Percentiles rank a stretch among this genome's conserved stretches.
Evolutionary conservation across 2,329 filamentous ascomycete species (phyloP).

Genomic region (Fusarium camptoceras): DNA sequence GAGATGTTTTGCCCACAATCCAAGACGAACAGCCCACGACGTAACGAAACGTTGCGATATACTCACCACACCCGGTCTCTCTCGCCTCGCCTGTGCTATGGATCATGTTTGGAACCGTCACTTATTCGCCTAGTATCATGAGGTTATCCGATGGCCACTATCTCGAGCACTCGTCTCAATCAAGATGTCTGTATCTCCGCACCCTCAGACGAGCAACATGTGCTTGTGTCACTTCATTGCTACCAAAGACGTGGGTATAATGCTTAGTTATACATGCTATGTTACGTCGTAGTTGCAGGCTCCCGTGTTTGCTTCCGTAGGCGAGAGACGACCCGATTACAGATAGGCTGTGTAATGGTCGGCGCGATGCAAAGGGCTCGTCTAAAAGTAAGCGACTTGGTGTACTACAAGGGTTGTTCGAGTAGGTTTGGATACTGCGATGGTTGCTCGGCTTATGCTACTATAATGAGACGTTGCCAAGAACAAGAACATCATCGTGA

Average conservation of each 20-base stretch:
- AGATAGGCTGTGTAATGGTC: slow-evolving; percentile 23
- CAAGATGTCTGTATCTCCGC: background rate
- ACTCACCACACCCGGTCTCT: background rate
- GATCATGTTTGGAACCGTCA: background rate
- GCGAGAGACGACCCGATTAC: slow-evolving; percentile 20
- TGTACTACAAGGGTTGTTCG: slow-evolving; percentile 8
- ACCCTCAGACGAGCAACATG: slow-evolving; percentile 5
- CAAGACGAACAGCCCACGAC: background rate
- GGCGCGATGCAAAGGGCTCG: slow-evolving; percentile 13
- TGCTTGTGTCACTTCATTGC: slow-evolving; percentile 26
- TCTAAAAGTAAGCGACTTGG: slow-evolving; percentile 22
- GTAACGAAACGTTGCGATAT: slow-evolving; percentile 5
- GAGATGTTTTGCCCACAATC: background rate
- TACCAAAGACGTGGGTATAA: slow-evolving; percentile 26
- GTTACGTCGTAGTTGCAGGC: slow-evolving; percentile 30
- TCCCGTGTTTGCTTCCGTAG: slow-evolving; percentile 36
- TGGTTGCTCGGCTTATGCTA: slow-evolving; percentile 6
- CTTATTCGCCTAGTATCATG: slow-evolving; percentile 1
- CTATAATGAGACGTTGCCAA: slow-evolving; percentile 25
- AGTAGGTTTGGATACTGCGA: slow-evolving; percentile 5
- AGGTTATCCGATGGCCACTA: background rate
- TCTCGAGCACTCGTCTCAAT: background rate
- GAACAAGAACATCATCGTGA: background rate
- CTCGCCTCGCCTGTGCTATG: background rate
- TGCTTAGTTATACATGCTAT: background rate